Base-by-base conservation (phyloP, 192 early-diverging fungal species). In the Backusella sp. region DNA sequence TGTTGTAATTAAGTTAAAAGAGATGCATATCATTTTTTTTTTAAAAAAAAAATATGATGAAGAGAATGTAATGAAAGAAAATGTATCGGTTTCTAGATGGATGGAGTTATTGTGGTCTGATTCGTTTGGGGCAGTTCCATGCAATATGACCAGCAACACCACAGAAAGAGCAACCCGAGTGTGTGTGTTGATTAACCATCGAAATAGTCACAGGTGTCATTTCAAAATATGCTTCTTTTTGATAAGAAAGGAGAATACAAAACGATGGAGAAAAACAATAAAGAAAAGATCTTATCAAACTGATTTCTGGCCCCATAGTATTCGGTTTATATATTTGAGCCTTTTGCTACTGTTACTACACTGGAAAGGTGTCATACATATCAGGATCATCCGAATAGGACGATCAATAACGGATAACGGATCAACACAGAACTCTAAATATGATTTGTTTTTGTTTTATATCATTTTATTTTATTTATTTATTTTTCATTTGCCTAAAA, bases 41-140 rank as follows among this genome's bases (percentile, higher is more conserved):
- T 39, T 39, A 12, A 12, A 7, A 42, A 6, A 12, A 28, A 28
- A 28, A 28, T 28, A 28, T 1, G 4, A 44, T 44, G 21, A 26
- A 68, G n/a, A 75, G 30, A 68, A 52, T 39, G 44, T 28, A 42
- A 15, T 3, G 65, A 11, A 11, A 30, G 0, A 79, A 39, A 30
- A 26, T 21, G 37, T 44, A 28, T 69, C 17, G 12, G 35, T 70
- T 68, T 71, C 46, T 17, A 52, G 14, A 59, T 67, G 12, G 7
- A 17, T 37, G 65, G 14, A 34, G 28, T 74, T 75, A 79, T 75
- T 73, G 42, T 46, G 78, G 78, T 44, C 53, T 70, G 36, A 75
- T 68, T 44, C 78, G 68, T 75, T 79, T 79, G 49, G 78, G 78
- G 30, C 78, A 79, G 26, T 75, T 74, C 78, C 78, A 79, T 6